A percentile compares a stretch with the other conserved stretches of the same genome.
Evolutionary conservation across 2,329 filamentous ascomycete genomes (phyloP).

Genomic region (Penicillium hesseltinei): DNA sequence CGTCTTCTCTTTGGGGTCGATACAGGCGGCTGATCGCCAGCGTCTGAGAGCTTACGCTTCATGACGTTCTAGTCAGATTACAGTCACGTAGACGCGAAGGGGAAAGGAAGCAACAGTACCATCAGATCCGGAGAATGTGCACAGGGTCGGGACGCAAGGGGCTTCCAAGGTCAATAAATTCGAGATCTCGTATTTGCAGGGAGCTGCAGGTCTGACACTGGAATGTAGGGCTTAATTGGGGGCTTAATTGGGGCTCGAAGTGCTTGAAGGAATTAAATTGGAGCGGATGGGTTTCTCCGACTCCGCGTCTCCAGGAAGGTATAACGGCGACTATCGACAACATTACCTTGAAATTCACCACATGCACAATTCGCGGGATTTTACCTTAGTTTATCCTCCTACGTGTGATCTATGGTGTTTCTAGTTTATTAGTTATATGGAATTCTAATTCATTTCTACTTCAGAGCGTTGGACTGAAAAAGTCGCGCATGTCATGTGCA

Average conservation of each 20-base stretch:
- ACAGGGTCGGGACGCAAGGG: slow-evolving; percentile 31
- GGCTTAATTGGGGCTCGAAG: not conserved
- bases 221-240: slow-evolving; percentile 2
- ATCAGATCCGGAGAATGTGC: slow-evolving; percentile 32
- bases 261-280: slow-evolving; percentile 16
- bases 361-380: not conserved
- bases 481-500: not conserved
- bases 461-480: not conserved
- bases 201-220: slow-evolving; percentile 8
- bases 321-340: not conserved
- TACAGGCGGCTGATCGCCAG: slow-evolving; percentile 32
- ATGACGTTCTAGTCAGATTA: slow-evolving; percentile 28
- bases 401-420: not conserved
- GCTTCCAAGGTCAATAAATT: slow-evolving; percentile 3
- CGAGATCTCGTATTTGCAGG: slow-evolving; percentile 2
- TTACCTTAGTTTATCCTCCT: not conserved
- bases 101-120: slow-evolving; percentile 31
- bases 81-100: slow-evolving; percentile 15
- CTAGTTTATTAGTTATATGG: not conserved
- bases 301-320: slow-evolving; percentile 12
- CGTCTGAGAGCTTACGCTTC: slow-evolving; percentile 45
- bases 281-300: slow-evolving; percentile 33
- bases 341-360: no score
- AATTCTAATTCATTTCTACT: not conserved
- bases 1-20: slow-evolving; percentile 43